phyloP scores from a whole-genome alignment of 805 yeast species.

The Gaillardinia entomophila region DNA sequence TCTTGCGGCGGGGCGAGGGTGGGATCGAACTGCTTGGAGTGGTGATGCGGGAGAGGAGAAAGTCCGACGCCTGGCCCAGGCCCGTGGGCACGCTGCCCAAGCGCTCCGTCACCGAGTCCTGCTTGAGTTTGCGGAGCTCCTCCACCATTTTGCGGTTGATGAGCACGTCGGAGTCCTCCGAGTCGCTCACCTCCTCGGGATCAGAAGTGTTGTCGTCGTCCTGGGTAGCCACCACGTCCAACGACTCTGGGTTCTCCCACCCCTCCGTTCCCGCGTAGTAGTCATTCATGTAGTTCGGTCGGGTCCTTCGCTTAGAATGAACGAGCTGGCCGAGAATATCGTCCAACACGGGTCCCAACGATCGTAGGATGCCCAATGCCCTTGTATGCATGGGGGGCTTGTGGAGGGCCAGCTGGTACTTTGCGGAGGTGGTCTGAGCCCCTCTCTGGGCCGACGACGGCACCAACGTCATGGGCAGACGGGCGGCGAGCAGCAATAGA shows the following conservation, averaged over 20 bases:
- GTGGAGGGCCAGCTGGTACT: too few relatives aligned
- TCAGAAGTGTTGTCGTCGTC: slow-evolving; percentile 1
- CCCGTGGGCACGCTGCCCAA: not conserved
- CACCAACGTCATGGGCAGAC: too few relatives aligned
- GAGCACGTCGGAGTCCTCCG: slow-evolving; percentile 8
- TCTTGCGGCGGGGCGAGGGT: too few relatives aligned
- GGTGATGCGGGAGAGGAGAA: not conserved
- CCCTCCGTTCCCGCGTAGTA: not conserved
- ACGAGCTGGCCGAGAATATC: too few relatives aligned
- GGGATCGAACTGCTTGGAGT: not conserved
- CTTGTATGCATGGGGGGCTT: too few relatives aligned
- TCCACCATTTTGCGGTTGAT: not conserved
- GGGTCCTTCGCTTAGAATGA: not conserved
- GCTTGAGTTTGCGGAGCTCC: not conserved
- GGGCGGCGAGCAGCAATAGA: too few relatives aligned
- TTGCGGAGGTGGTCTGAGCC: too few relatives aligned
- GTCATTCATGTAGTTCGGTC: not conserved
- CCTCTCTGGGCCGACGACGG: too few relatives aligned
- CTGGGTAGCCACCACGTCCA: not conserved
- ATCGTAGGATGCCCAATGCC: too few relatives aligned
- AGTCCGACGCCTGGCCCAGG: not conserved
- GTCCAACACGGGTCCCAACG: too few relatives aligned
- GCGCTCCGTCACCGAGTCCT: not conserved
- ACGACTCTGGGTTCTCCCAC: too few relatives aligned
- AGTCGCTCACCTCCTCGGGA: slow-evolving; percentile 17